A percentile compares a stretch with the other conserved stretches of the same genome.
Evolutionary conservation across 768 basidiomycete genomes (phyloP).

Genomic region (Podaxis carcinomalis): DNA sequence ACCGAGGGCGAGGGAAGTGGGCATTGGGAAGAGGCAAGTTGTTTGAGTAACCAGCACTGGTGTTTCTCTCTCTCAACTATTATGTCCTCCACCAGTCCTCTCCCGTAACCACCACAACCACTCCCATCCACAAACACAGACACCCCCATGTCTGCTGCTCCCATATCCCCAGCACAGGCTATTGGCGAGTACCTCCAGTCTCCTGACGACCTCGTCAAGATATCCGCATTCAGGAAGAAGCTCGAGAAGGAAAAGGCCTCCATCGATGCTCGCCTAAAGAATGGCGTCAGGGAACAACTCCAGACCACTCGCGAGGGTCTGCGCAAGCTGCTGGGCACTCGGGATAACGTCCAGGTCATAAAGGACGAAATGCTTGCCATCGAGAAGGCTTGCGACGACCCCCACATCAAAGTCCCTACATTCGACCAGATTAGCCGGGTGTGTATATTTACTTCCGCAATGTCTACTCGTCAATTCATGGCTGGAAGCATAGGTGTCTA

Average conservation of each 20-base stretch:
- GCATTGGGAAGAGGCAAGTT: too few relatives aligned
- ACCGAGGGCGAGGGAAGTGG: background rate
- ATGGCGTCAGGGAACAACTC: constrained; percentile 89
- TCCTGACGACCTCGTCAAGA: constrained; percentile 89
- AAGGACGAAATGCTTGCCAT: constrained; percentile 84
- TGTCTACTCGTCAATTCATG: constrained; percentile 2
- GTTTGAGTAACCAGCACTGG: background rate
- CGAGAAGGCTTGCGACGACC: constrained; percentile 73
- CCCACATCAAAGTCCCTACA: constrained; percentile 71
- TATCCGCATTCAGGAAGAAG: constrained; percentile 86
- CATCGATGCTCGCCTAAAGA: constrained; percentile 85
- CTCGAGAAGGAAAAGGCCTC: constrained; percentile 95
- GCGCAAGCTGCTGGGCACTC: constrained; percentile 71
- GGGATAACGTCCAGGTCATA: constrained; percentile 72
- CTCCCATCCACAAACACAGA: background rate
- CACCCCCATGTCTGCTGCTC: constrained; percentile 41
- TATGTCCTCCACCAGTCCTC: background rate
- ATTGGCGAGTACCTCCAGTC: constrained; percentile 89
- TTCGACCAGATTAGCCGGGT: constrained; percentile 97
- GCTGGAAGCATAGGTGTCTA: constrained; percentile 66
- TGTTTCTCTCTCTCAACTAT: background rate
- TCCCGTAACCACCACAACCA: background rate
- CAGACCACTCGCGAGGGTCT: constrained; percentile 87
- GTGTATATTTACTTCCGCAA: constrained; percentile 22
- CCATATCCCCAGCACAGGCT: constrained; percentile 78